phyloP scores from a whole-genome alignment of 192 early-diverging fungal species.

The Spinellus fusiger region DNA sequence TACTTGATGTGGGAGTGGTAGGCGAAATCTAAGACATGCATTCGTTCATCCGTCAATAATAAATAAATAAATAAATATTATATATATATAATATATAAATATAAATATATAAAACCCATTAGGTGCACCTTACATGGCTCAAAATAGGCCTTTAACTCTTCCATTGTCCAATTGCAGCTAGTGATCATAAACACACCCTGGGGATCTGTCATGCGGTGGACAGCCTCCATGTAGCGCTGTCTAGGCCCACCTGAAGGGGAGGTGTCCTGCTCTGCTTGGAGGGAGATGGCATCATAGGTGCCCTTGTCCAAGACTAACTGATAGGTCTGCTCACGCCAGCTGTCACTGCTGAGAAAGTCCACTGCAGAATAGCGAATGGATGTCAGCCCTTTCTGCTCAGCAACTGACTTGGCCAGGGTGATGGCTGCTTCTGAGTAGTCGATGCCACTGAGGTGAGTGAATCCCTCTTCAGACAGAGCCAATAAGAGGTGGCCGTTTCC shows the following conservation, averaged over 20 bases:
- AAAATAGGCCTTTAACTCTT: constrained; percentile 69
- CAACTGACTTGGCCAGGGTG: constrained; percentile 62
- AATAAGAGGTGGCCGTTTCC: constrained; percentile 90
- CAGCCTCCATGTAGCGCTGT: constrained; percentile 46
- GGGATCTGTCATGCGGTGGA: constrained; percentile 57
- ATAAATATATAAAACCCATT: constrained; percentile 1
- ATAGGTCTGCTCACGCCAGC: constrained; percentile 27
- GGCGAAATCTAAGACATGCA: constrained; percentile 39
- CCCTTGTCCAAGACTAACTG: constrained; percentile 86
- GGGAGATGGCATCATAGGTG: constrained; percentile 88
- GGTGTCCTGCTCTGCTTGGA: constrained; percentile 46
- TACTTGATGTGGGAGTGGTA: constrained; percentile 72
- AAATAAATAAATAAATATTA: no score
- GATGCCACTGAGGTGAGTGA: constrained; percentile 67
- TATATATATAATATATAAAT: not conserved
- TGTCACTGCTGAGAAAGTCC: constrained; percentile 51
- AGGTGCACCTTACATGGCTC: constrained; percentile 42
- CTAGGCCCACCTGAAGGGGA: constrained; percentile 41
- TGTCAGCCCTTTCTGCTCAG: constrained; percentile 33
- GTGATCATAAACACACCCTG: constrained; percentile 79
- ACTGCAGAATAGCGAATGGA: constrained; percentile 49
- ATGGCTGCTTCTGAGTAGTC: constrained; percentile 83
- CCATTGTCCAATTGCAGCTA: constrained; percentile 90
- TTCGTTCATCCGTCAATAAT: no score
- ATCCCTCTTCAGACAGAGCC: constrained; percentile 64